A percentile compares a stretch with the other conserved stretches of the same genome.
Conservation (phyloP, 768 basidiomycete genomes). For the Paxillus ammoniavirescens region DNA sequence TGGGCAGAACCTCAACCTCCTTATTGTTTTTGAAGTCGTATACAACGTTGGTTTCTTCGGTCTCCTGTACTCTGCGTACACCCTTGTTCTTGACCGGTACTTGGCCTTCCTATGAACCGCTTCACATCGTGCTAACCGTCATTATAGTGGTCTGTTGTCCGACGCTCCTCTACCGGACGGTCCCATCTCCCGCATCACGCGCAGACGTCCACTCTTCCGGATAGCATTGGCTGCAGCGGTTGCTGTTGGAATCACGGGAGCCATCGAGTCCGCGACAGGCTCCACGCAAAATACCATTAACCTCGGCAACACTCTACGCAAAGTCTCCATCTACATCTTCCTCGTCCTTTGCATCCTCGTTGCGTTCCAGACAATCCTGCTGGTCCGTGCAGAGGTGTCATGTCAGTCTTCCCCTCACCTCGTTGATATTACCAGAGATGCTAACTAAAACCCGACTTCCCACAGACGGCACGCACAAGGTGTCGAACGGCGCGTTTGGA, state of each 20-base stretch:
- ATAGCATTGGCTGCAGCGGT: slow-evolving; percentile 23
- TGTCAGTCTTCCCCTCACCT: slow-evolving; percentile 12
- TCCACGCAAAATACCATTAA: slow-evolving; percentile 6
- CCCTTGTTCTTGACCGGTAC: slow-evolving; percentile 32
- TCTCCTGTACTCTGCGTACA: slow-evolving; percentile 34
- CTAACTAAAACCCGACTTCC: not conserved
- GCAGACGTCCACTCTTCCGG: slow-evolving; percentile 23
- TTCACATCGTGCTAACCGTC: not conserved
- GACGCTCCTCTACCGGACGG: slow-evolving; percentile 22
- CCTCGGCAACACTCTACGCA: slow-evolving; percentile 22
- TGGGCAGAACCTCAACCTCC: slow-evolving; percentile 18
- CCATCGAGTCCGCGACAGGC: slow-evolving; percentile 14
- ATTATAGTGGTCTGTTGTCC: slow-evolving; percentile 18
- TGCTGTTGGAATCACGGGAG: slow-evolving; percentile 25
- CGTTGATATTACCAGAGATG: not conserved
- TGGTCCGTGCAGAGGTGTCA: slow-evolving; percentile 12
- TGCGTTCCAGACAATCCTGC: slow-evolving; percentile 23
- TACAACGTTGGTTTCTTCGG: slow-evolving; percentile 38
- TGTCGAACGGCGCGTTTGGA: slow-evolving; percentile 12
- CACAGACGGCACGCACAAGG: slow-evolving; percentile 22
- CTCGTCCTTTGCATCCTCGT: slow-evolving; percentile 26
- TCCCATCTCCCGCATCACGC: slow-evolving; percentile 21
- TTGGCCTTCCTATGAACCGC: not conserved
- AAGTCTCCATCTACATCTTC: slow-evolving; percentile 26
- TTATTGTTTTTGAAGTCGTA: slow-evolving; percentile 30